Base-by-base conservation (phyloP, 1,139 yeast genomes). In the Diutina ranongensis region DNA sequence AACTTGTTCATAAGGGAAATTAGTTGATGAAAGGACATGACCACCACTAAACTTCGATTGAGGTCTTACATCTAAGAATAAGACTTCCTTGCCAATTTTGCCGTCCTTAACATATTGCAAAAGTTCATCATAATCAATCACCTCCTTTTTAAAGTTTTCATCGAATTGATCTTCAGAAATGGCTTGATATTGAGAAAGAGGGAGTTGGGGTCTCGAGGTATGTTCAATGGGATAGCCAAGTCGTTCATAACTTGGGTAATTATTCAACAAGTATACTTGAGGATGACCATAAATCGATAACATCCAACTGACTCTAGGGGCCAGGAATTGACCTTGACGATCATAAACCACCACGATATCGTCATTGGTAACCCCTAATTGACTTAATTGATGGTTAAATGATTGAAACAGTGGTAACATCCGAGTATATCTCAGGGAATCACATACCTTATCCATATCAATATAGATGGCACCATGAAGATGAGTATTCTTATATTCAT, bases 241-340 rank as follows among this genome's bases (percentile, higher is more conserved):
- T 15, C 49, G 48, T 40, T 57, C 55, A 54, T 83, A 88, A 20
- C 62, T 61, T 7, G 74, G 72, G 56, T 68, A 89, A 51, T 82
- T 83, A 63, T 89, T 84, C 54, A 92, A 71, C 46, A 89, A 60
- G 53, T 68, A 72, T 9, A 87, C 83, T 35, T 71, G 61, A 2
- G 67, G 61, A 60, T 88, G 97, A 4, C 94, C 94, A 60, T 82
- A 85, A 3, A 83, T 68, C 28, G 79, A 69, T 55, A 89, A 72
- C 55, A 88, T 86, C 96, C 96, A 92, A 0, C 89, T 89, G 25
- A 84, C 94, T 52, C 98, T 71, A 32, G 97, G 95, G 4, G 89
- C 78, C 36, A 94, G 81, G 61, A 89, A 87, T 51, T 84, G 78
- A 1, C 95, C 95, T 40, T 74, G 72, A 52, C 80, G 78, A 60